These are phyloP conservation scores for Cyclanthera cordifolia DNA, from an alignment of 306 rosid genomes.

Conservation along the genomic window DNA sequence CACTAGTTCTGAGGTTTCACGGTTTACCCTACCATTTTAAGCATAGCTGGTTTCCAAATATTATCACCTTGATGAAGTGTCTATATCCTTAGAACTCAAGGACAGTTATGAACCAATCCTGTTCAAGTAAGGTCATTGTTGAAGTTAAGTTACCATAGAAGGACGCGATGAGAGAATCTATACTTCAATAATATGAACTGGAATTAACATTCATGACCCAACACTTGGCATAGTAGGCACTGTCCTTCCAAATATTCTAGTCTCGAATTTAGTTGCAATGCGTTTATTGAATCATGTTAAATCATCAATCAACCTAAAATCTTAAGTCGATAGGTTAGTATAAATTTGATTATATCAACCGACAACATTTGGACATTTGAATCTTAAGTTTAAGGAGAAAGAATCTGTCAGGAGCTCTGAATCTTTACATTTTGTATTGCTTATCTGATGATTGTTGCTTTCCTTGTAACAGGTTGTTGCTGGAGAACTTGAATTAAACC, in stretches of 20 bases:
- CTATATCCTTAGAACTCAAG: not conserved
- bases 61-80: slow-evolving; percentile 1
- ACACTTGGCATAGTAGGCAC: not conserved
- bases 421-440: not conserved
- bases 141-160: too few species aligned
- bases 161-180: not conserved
- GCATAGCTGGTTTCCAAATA: not conserved
- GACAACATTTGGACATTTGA: not conserved
- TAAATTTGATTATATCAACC: too few species aligned
- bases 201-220: not conserved
- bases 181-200: not conserved
- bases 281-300: too few species aligned
- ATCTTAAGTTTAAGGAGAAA: not conserved
- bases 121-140: too few species aligned
- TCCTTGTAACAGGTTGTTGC: slow-evolving; percentile 59
- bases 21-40: not conserved
- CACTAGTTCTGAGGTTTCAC: not conserved
- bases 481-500: slow-evolving; percentile 89
- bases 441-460: not conserved
- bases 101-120: too few species aligned
- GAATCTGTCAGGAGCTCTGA: not conserved
- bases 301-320: too few species aligned
- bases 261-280: slow-evolving; percentile 7
- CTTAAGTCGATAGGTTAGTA: too few species aligned
- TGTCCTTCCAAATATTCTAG: not conserved